Conservation (phyloP, 441 rosid genomes). For the Bocquillonia castaneifolia region DNA sequence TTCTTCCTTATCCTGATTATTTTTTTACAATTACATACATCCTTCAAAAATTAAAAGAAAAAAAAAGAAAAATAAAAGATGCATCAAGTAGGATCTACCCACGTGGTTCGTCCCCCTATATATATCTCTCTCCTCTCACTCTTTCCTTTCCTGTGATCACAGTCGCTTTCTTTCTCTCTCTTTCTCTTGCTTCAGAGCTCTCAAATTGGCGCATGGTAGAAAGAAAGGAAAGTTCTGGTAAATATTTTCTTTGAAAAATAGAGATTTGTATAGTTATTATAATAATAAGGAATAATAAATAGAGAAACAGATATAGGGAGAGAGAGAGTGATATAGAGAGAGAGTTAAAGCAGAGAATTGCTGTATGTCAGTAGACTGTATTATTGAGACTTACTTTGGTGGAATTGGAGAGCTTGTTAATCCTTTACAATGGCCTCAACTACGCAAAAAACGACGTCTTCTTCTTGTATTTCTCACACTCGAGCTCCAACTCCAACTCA, state of each 20-base stretch:
- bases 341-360: conserved; percentile 35
- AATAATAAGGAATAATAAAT: no score
- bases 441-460: conserved; percentile 75
- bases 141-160: neutral
- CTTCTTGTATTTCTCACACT: conserved; percentile 13
- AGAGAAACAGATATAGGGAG: no score
- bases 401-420: conserved; percentile 81
- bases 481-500: no score
- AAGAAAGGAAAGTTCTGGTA: neutral
- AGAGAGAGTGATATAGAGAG: conserved; percentile 19
- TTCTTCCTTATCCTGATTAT: conserved; percentile 17
- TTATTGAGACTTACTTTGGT: conserved; percentile 53
- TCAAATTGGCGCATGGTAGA: neutral
- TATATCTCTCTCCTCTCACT: conserved; percentile 10
- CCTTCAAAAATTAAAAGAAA: neutral
- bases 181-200: neutral
- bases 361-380: conserved; percentile 96
- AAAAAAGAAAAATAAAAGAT: neutral
- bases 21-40: conserved; percentile 1
- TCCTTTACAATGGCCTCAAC: conserved; percentile 96
- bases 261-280: neutral
- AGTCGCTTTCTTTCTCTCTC: neutral
- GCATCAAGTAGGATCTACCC: conserved; percentile 18
- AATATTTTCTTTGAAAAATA: neutral
- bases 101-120: conserved; percentile 29